Conservation (phyloP, 208 protist species). For the Crithidia acanthocephali region DNA sequence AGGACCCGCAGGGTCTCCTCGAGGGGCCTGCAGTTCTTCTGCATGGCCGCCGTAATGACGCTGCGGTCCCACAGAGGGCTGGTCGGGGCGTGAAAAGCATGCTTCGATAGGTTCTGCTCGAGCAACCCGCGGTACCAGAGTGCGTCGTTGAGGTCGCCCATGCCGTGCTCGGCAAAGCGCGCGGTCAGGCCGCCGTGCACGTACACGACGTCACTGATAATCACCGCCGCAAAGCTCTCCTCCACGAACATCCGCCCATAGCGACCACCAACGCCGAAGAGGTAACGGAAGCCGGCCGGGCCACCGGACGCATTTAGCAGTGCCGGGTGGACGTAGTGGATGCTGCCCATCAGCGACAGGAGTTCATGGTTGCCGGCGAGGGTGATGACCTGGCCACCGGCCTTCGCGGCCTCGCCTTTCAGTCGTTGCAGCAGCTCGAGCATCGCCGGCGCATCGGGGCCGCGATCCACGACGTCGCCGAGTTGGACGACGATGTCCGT, state of each 20-base stretch:
- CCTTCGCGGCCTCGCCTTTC: conserved; percentile 21
- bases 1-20: conserved; percentile 38
- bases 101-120: neutral
- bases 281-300: conserved; percentile 10
- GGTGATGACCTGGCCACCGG: conserved; percentile 64
- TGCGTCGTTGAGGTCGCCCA: conserved; percentile 39
- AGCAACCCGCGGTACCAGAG: conserved; percentile 26
- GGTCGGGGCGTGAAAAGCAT: conserved; percentile 18
- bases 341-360: conserved; percentile 27
- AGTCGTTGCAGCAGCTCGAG: conserved; percentile 46
- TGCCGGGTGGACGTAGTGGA: conserved; percentile 15
- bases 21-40: conserved; percentile 45
- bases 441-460: conserved; percentile 43
- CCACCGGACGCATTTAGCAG: conserved; percentile 38
- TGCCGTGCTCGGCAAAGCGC: conserved; percentile 28
- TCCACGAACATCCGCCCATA: conserved; percentile 51
- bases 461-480: conserved; percentile 69
- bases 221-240: conserved; percentile 34
- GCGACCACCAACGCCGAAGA: conserved; percentile 38
- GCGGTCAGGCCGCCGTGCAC: conserved; percentile 63
- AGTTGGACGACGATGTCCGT: conserved; percentile 60
- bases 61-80: conserved; percentile 53
- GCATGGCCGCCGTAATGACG: conserved; percentile 23
- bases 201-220: conserved; percentile 49
- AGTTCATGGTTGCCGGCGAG: conserved; percentile 80